Conservation (phyloP, 2,329 filamentous ascomycete species). For the Penicillium sp. region DNA sequence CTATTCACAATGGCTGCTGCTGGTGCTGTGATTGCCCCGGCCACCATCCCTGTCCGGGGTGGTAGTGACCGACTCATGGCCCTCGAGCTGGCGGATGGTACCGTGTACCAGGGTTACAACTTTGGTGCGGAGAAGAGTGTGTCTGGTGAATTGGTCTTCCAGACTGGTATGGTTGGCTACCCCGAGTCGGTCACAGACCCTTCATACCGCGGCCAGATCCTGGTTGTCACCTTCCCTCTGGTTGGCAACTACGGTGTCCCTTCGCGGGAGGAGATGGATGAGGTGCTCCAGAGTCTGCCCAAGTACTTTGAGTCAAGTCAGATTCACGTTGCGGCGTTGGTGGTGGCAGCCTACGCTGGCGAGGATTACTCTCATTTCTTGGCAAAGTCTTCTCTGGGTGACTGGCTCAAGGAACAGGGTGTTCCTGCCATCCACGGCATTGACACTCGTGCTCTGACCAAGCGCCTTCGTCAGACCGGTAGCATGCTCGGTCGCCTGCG, state of each 20-base stretch:
- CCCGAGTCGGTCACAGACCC: conserved; percentile 90
- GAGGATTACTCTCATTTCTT: conserved; percentile 96
- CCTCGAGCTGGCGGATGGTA: conserved; percentile 91
- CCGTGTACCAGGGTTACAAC: conserved; percentile 89
- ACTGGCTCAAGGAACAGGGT: conserved; percentile 95
- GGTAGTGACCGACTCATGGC: conserved; percentile 65
- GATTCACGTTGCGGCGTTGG: conserved; percentile 91
- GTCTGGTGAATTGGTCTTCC: conserved; percentile 96
- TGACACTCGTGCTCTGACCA: conserved; percentile 90
- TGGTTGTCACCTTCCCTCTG: conserved; percentile 93
- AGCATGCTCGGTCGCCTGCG: conserved; percentile 94
- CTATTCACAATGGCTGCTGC: conserved; percentile 31
- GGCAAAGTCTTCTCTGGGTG: conserved; percentile 82
- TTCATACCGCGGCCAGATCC: conserved; percentile 88
- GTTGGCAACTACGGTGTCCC: conserved; percentile 98
- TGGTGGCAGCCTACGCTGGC: conserved; percentile 87
- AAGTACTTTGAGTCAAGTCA: conserved; percentile 89
- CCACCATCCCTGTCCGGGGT: conserved; percentile 60
- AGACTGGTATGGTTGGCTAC: conserved; percentile 99
- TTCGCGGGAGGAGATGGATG: conserved; percentile 78
- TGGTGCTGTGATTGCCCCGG: conserved; percentile 52
- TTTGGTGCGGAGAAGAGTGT: conserved; percentile 95
- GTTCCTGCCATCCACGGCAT: conserved; percentile 93
- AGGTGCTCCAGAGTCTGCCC: conserved; percentile 79
- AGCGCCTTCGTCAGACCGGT: conserved; percentile 88